A percentile compares a stretch with the other conserved stretches of the same genome.
phyloP scores from a whole-genome alignment of 345 rosid genomes.

The Gossypium sturtianum region DNA sequence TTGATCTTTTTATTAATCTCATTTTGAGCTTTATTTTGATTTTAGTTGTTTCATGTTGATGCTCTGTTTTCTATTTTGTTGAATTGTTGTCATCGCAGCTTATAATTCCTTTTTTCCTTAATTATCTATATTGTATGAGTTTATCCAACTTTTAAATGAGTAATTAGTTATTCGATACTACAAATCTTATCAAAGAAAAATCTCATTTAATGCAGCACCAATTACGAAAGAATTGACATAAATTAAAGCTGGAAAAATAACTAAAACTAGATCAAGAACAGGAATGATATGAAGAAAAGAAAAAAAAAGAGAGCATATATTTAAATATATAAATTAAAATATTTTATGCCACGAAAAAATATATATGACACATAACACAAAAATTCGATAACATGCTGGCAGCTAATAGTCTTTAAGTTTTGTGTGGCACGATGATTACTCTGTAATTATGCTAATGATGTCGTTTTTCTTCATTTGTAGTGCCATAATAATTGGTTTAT shows the following conservation, averaged over 20 bases:
- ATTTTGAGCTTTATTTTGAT: too few relatives aligned
- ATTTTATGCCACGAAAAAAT: background rate
- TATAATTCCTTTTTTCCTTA: too few relatives aligned
- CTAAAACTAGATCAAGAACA: background rate
- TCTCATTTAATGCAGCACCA: too few relatives aligned
- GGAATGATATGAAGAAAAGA: background rate
- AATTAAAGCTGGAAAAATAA: too few relatives aligned
- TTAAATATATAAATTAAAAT: background rate
- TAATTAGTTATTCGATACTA: too few relatives aligned
- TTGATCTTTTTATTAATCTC: background rate
- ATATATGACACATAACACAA: background rate
- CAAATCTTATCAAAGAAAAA: too few relatives aligned
- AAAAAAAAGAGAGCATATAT: background rate
- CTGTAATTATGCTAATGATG: background rate
- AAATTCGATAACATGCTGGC: background rate
- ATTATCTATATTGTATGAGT: too few relatives aligned
- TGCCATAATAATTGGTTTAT: background rate
- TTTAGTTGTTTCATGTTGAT: too few relatives aligned
- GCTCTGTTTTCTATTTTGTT: too few relatives aligned
- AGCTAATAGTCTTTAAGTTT: background rate
- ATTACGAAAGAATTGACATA: too few relatives aligned
- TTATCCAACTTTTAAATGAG: too few relatives aligned
- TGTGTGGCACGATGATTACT: background rate
- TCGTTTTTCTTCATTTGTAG: background rate
- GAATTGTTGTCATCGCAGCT: too few relatives aligned